Evolutionary conservation across 2,329 filamentous ascomycete species (phyloP), one percentile per base, ranked within the genome.

Genomic region (Trichoderma cornu-damae): DNA sequence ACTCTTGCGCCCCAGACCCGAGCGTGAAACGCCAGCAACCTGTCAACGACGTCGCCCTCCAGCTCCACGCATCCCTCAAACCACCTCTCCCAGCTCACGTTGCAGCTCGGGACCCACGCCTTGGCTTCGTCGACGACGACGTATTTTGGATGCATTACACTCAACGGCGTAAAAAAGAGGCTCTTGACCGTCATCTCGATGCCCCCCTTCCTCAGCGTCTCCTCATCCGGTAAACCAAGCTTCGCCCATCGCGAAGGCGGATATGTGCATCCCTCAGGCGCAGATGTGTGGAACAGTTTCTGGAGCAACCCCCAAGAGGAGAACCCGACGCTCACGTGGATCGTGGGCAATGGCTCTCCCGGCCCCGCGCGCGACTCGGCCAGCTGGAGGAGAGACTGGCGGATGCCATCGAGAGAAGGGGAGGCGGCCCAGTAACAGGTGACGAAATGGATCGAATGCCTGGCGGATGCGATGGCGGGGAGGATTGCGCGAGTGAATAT

Each of bases 71-170:
- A 89, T 0, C 86, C 88, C 69, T 95, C 90, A 24, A 93, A 86
- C 90, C 90, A 95, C n/a, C 83, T 72, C 70, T 94, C 90, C 88
- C 88, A 94, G 66, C 87, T 91, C 4, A 95, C 83, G 64, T 95
- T 95, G 70, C 88, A 92, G 64, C 87, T 90, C 0, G 89, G 89
- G 8, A 94, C 70, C 64, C 87, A 86, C 0, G 87, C 87, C 2
- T 73, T 77, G 30, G 75, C 69, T 0, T 86, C 79, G 68, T 95
- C 90, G 1, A 93, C 70, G 12, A 94, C 77, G 35, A 93, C 77
- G 63, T 89, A 93, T 66, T 95, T 95, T 0, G 89, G 87, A 67
- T 95, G 90, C 84, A 94, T 88, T n/a, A 95, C 86, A 65, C 88
- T 90, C 59, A 94, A 85, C 0, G 90, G 90, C 2, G 85, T 75